Base-by-base conservation (phyloP, 202 grass and related monocot species). In the Hordeum pubiflorum region DNA sequence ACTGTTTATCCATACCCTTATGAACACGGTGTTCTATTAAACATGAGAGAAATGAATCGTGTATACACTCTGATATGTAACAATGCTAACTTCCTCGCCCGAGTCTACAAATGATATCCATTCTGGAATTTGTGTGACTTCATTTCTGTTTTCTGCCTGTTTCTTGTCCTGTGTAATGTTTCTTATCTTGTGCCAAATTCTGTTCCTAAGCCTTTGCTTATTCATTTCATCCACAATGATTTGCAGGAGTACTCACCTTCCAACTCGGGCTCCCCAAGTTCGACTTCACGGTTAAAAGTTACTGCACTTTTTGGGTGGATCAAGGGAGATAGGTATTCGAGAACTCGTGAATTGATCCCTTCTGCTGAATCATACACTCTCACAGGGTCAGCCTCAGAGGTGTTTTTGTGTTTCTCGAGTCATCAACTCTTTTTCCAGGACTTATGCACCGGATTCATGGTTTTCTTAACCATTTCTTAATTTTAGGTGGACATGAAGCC, bases 241-340 rank as follows among this genome's bases (percentile, higher is more conserved):
- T 89, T 88, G 10, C 73, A 92, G 89, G 81, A 73, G 59, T 72
- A 75, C 67, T 72, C 71, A 55, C 63, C 40, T 20, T 86, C 38
- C 0, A 82, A 50, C 26, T 37, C 33, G 6, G 39, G 69, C 50
- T 82, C 11, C 58, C 63, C 20, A 66, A 66, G 21, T 26, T 59
- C 9, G 4, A 22, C 37, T 18, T 86, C 86, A 27, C 71, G 59
- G 34, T 81, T 66, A 69, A 94, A 82, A 58, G 67, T 94, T 86
- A 78, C 61, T 84, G 92, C 94, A 59, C 62, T 97, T 63, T 92
- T 97, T 82, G 91, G 88, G 82, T 85, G 91, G 79, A 74, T 78
- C 34, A 91, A 68, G 72, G 86, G 87, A 38, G 84, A 83, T 18
- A 73, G 85, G 44, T 79, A 78, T 18, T 63, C 79, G 2, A 54